Percentiles rank a stretch among this genome's conserved stretches.
phyloP scores from a whole-genome alignment of 305 asterid species.

The Fraxinus ornus region DNA sequence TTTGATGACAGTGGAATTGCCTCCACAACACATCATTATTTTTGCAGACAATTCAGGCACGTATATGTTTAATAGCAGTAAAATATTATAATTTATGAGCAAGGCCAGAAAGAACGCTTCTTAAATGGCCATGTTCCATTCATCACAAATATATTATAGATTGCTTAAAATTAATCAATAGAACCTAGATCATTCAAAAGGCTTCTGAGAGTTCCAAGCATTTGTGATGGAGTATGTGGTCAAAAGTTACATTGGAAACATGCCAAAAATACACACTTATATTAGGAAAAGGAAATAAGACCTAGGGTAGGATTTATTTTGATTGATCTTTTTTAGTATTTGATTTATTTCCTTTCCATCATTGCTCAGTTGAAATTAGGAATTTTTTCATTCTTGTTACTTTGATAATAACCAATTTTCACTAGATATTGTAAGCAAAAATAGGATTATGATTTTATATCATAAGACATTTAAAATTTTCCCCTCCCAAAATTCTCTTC shows the following conservation, averaged over 20 bases:
- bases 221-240: not conserved
- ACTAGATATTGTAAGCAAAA: not conserved
- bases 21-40: not conserved
- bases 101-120: not conserved
- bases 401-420: not conserved
- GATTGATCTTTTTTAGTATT: not conserved
- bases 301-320: not conserved
- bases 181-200: not conserved
- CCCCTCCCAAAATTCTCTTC: not conserved
- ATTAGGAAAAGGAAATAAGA: not conserved
- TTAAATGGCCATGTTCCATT: not conserved
- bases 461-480: not conserved
- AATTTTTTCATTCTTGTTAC: not conserved
- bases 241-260: not conserved
- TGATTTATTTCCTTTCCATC: not conserved
- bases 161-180: not conserved
- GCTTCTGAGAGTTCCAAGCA: not conserved
- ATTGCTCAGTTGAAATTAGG: not conserved
- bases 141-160: not conserved
- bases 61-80: not conserved
- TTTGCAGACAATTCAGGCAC: conserved; percentile 3
- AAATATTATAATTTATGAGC: not conserved
- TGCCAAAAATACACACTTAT: not conserved
- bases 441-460: not conserved
- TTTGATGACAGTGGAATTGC: conserved; percentile 5